These are phyloP conservation scores for Exserohilum rostratum DNA, from an alignment of 2,329 filamentous ascomycete genomes.

Conservation along the genomic window DNA sequence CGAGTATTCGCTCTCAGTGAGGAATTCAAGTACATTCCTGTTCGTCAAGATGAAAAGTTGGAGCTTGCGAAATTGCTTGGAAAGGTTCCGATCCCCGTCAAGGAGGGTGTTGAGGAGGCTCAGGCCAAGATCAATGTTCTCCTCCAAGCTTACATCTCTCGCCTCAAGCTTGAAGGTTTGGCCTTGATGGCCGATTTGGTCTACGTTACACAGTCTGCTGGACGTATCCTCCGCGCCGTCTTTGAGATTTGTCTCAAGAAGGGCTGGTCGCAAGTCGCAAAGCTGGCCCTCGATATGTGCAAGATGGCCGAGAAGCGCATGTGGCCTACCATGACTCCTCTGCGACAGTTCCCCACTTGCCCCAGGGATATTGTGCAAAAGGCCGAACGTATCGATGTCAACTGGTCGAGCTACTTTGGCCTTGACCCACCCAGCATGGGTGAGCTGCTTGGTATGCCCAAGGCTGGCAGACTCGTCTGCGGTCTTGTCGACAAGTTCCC, in stretches of 20 bases:
- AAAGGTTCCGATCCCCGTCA: constrained; percentile 92
- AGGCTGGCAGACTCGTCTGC: constrained; percentile 84
- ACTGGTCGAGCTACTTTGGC: constrained; percentile 93
- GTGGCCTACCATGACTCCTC: constrained; percentile 98
- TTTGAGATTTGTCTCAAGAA: constrained; percentile 98
- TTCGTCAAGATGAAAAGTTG: constrained; percentile 95
- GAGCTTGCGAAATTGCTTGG: constrained; percentile 91
- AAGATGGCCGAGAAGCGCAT: constrained; percentile 99
- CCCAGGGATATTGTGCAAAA: constrained; percentile 87
- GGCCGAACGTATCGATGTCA: constrained; percentile 91
- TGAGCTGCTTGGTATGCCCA: constrained; percentile 88
- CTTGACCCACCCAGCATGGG: constrained; percentile 96
- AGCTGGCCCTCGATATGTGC: constrained; percentile 89
- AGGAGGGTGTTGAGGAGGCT: constrained; percentile 95
- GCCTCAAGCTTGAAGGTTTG: constrained; percentile 89
- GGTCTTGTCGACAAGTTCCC: constrained; percentile 90
- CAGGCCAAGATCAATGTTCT: constrained; percentile 98
- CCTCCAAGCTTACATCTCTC: constrained; percentile 93
- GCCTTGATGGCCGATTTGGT: constrained; percentile 98
- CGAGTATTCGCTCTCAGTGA: constrained; percentile 94
- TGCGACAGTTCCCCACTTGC: constrained; percentile 83
- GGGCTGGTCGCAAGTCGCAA: constrained; percentile 92
- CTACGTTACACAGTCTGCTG: constrained; percentile 96
- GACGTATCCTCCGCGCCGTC: constrained; percentile 90
- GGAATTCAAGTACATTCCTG: constrained; percentile 98